Evolutionary conservation across 441 rosid genomes (phyloP).

Genomic region (Gossypium lobatum): DNA sequence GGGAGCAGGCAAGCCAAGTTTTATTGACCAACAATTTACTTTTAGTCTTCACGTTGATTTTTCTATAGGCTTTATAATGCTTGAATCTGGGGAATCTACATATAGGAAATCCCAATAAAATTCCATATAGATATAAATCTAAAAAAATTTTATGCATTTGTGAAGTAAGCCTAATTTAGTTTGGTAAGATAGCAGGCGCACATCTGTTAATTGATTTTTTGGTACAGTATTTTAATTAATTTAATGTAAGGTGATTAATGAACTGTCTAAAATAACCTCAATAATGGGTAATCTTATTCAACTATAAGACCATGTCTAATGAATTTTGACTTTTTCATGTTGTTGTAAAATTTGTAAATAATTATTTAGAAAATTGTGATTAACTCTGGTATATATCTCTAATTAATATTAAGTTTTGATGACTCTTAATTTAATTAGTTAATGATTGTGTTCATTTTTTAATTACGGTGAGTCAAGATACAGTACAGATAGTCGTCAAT

Average conservation of each 20-base stretch:
- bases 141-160: neutral
- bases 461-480: too few species aligned
- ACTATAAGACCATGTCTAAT: neutral
- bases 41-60: too few species aligned
- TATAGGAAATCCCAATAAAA: too few species aligned
- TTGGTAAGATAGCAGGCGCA: neutral
- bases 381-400: neutral
- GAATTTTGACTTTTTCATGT: neutral
- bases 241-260: neutral
- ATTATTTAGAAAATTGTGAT: neutral
- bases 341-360: neutral
- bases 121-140: too few species aligned
- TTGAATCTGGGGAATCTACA: too few species aligned
- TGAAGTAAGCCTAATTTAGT: neutral
- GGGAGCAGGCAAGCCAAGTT: too few species aligned
- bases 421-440: too few species aligned
- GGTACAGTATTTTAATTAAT: too few species aligned
- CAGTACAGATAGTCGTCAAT: too few species aligned
- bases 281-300: neutral
- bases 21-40: too few species aligned
- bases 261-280: neutral
- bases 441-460: too few species aligned
- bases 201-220: neutral
- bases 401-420: neutral
- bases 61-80: too few species aligned